Conservation (phyloP, 768 basidiomycete genomes). For the Tulasnella sp. region DNA sequence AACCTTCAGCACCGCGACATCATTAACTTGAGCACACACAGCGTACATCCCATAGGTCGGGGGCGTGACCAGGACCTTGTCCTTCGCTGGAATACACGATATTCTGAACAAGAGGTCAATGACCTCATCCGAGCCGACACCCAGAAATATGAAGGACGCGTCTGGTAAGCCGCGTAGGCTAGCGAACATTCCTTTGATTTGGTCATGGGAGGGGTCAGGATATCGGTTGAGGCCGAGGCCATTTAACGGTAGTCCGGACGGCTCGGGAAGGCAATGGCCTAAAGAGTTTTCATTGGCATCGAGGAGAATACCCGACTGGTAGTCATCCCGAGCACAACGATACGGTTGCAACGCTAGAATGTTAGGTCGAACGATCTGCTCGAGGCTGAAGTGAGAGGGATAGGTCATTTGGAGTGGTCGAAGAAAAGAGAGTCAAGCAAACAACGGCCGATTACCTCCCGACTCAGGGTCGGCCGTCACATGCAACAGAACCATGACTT, state of each 20-base stretch:
- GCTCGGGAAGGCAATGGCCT: constrained; percentile 67
- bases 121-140: constrained; percentile 95
- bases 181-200: constrained; percentile 74
- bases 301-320: constrained; percentile 82
- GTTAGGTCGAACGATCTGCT: constrained; percentile 84
- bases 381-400: constrained; percentile 82
- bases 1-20: constrained; percentile 75
- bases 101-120: constrained; percentile 93
- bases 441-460: not conserved
- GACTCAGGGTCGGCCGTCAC: not conserved
- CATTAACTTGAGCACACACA: constrained; percentile 94
- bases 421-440: constrained; percentile 7
- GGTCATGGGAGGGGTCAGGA: constrained; percentile 83
- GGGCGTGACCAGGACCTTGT: constrained; percentile 83
- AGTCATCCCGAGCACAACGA: constrained; percentile 95
- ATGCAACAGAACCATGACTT: constrained; percentile 20
- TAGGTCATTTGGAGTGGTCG: constrained; percentile 53
- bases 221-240: constrained; percentile 59
- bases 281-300: constrained; percentile 98
- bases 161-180: constrained; percentile 64
- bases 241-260: constrained; percentile 38
- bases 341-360: constrained; percentile 90
- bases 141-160: constrained; percentile 74
- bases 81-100: constrained; percentile 70
- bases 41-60: constrained; percentile 98